Evolutionary conservation across 78 protist species (phyloP), one percentile per base, ranked within the genome.

Genomic region (Dictyostelium brefeldianum): DNA sequence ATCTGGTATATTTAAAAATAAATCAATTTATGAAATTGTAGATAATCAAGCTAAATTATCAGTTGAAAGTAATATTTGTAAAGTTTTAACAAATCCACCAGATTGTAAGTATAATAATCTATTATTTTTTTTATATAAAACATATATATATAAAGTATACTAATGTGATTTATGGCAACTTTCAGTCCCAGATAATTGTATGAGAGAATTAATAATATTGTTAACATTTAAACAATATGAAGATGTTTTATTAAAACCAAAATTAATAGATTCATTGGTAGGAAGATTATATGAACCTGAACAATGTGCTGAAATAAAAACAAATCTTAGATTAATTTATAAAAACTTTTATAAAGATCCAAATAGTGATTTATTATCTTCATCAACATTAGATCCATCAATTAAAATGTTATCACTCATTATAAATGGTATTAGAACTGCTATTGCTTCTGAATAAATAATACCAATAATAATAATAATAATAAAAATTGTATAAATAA

Each of bases 161-260:
- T n/a, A n/a, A n/a, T n/a, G n/a, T n/a, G n/a, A n/a, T n/a, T n/a
- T n/a, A n/a, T n/a, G n/a, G n/a, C n/a, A n/a, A n/a, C n/a, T n/a
- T n/a, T n/a, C n/a, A n/a, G 48, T 18, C 56, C 51, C 73, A 29
- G 83, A 78, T 31, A 54, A 54, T 43, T 74, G 48, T 59, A 7
- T 74, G 22, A 53, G 92, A 75, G 92, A 84, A 75, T 15, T 74
- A 18, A 84, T 84, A 17, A 29, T 84, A 25, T 15, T 84, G 18
- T 74, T 84, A 46, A 84, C 92, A 22, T 59, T 84, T 14, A 84
- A 74, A 75, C 80, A 64, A 75, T 84, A 84, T 84, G 78, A 47
- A 54, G 27, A 65, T 25, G 57, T 84, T 25, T 29, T 46, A 54
- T 27, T 67, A 12, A 67, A 67, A 67, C 75, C 75, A 12, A 67